A percentile compares a stretch with the other conserved stretches of the same genome.
Conservation (phyloP, 345 rosid species). For the Camelina neglecta region DNA sequence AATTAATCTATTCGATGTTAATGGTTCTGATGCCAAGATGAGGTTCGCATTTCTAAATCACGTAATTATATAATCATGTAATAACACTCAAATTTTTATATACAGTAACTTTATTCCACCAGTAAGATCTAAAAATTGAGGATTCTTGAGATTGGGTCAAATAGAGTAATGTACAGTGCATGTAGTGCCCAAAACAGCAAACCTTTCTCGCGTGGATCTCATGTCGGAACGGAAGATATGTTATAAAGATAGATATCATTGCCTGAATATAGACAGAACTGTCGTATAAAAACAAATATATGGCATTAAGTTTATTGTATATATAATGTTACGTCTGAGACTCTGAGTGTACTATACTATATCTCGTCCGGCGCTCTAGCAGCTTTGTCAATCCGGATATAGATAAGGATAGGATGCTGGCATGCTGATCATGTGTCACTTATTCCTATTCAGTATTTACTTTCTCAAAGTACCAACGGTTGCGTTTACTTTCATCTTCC, state of each 20-base stretch:
- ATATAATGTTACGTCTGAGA: not conserved
- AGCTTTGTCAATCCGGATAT: not conserved
- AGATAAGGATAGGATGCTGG: not conserved
- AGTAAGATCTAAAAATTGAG: not conserved
- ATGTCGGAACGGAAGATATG: constrained; percentile 43
- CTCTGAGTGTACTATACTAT: too few species aligned
- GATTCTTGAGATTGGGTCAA: constrained; percentile 30
- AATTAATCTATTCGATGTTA: constrained; percentile 6
- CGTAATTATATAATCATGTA: not conserved
- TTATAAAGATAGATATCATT: constrained; percentile 16
- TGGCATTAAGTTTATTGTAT: not conserved
- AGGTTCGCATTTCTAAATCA: constrained; percentile 32
- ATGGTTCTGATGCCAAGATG: constrained; percentile 34
- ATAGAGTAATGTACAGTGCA: constrained; percentile 30
- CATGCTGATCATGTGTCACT: not conserved
- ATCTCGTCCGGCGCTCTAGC: too few species aligned
- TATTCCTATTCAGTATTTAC: not conserved
- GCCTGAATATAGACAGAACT: not conserved
- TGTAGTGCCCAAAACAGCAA: constrained; percentile 36
- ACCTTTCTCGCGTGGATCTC: constrained; percentile 25
- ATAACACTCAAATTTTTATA: not conserved
- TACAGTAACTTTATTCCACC: constrained; percentile 1
- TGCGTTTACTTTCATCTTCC: not conserved
- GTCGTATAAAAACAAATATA: not conserved
- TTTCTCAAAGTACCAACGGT: not conserved